Base-by-base conservation (phyloP, 495 filamentous ascomycete genomes). In the Cenococcum geophilum region DNA sequence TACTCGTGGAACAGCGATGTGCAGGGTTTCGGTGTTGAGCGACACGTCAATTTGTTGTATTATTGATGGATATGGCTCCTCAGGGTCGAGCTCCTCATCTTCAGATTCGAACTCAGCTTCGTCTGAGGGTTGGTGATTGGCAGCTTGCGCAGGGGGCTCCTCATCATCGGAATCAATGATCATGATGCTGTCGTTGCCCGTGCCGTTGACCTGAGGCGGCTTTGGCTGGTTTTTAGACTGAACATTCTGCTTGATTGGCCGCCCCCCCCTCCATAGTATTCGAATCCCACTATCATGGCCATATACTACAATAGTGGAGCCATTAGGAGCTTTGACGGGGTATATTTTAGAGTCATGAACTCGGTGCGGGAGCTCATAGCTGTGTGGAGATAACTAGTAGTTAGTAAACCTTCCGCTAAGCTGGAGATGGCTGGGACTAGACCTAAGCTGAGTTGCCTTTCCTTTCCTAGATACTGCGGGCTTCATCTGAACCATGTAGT, bases 131-230 rank as follows among this genome's bases (percentile, higher is more conserved):
- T 55, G 16, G 20, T 65, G 55, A 47, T 73, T 68, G 11, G 65
- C 71, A 3, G 82, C 77, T 60, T 80, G 74, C 53, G 79, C 77
- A 25, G 80, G 71, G 49, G 79, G 78, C 56, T 80, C 72, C 42
- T 92, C 90, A 36, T 92, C 88, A 62, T 93, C 89, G 0, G 88
- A 91, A 70, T 90, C 87, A 43, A 90, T 80, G 40, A 89, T 80
- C 82, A 93, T 90, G 34, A 92, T 76, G 1, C 80, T 77, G 68
- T 89, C 84, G 20, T 77, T 76, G 52, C 62, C 70, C 37, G 62
- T 66, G 5, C 75, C 73, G 54, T 72, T 72, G 49, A 65, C 57
- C 54, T 75, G 76, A 21, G 73, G 68, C 71, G 51, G 61, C 52
- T 65, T 67, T 49, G 73, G 55, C 64, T 48, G 51, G 48, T 73